Evolutionary conservation across 768 basidiomycete genomes (phyloP), one percentile per base, ranked within the genome.

Genomic region (Collybia nuda): DNA sequence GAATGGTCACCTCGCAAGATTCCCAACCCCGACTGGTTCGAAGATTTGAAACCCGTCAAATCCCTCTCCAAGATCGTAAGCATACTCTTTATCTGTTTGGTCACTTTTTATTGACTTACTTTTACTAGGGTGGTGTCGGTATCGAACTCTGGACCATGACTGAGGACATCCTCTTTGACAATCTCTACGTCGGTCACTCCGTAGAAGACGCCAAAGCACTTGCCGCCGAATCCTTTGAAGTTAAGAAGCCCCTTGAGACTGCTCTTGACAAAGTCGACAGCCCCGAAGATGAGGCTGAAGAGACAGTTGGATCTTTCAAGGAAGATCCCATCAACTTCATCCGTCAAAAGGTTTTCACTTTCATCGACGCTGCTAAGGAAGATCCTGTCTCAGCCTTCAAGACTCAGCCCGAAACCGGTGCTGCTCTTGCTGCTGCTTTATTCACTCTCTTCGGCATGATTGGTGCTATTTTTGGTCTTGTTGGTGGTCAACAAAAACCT

Each of bases 101-200:
- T 11, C 6, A 14, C 14, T 11, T 14, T 24, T 57, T 45, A 44
- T 45, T 58, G 3, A 60, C 42, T 32, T 14, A 21, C 48, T 8
- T 19, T 43, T 52, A 11, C n/a, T 1, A 90, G 88, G 90, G 92
- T 58, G 94, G 93, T 72, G 82, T 97, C 54, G 95, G 95, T 63
- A 95, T 98, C 58, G 97, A 99, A 72, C 85, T 98, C 60, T 99
- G 97, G 97, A 96, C 96, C 40, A 99, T 98, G 97, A 96, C 95
- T 38, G 90, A 90, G 70, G 87, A 91, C 64, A 94, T 94, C 60
- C 79, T 94, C 59, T 95, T 94, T 67, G 85, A 91, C 72, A 94
- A 93, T 76, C 84, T 99, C 64, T 98, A 93, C 75, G 70, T 99
- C 51, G 94, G 94, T 52, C 88, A 94, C 77, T 95, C 93, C 17